Base-by-base conservation (phyloP, 352 stramenopile species). In the Aphanomyces stellatus region DNA sequence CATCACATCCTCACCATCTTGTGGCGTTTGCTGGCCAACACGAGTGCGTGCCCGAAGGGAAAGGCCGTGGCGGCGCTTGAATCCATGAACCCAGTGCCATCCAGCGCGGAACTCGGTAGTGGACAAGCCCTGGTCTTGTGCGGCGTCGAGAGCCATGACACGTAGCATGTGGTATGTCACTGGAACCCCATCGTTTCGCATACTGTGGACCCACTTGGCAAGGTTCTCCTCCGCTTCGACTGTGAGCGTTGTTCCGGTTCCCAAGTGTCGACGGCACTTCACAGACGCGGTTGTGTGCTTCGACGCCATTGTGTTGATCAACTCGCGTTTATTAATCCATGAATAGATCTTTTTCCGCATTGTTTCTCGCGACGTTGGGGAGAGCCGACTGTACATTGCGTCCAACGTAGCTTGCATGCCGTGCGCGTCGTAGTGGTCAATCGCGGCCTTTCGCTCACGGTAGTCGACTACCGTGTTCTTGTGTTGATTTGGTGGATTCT, bases 101-200 rank as follows among this genome's bases (percentile, higher is more conserved):
- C 28, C 1, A 41, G 5, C 43, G 3, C 43, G 17, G 24, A 53
- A 53, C 8, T 25, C 43, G 37, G 17, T 17, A 22, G 3, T 22
- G 15, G 33, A 31, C 33, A 72, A 41, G 5, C 55, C 49, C 10
- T 35, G 3, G 0, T 56, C 59, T 2, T 7, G 27, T 4, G 62
- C 71, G 1, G 74, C 62, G 10, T 71, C 57, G 0, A 72, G 35
- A 0, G 69, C 71, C 22, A 72, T 69, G 3, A 24, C 0, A 1
- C 59, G 24, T 0, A 79, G 53, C 61, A 79, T 75, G 8, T 64
- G 51, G 3, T 30, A 25, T 0, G 71, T 73, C 0, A 79, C 71
- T 10, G 69, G 74, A 2, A 74, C 61, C 31, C 71, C 71, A 25
- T 75, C 56, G 0, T 30, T 13, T 10, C 65, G 59, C 33, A 70